phyloP scores from a whole-genome alignment of 192 early-diverging fungal genomes.

The Spinellus fusiger region DNA sequence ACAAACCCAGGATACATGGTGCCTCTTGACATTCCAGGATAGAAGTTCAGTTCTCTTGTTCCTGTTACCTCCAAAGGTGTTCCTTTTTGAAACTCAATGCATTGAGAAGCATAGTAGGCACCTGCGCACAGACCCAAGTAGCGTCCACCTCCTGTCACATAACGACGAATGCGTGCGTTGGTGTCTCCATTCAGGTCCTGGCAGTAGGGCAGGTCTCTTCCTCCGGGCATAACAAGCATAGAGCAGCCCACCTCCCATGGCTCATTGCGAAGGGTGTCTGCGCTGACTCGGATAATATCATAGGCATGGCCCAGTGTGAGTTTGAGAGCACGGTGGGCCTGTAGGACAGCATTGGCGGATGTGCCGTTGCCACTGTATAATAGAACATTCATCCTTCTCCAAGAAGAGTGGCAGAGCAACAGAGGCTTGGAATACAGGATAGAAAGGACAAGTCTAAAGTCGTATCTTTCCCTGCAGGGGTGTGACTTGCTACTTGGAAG shows the following conservation, averaged over 20 bases:
- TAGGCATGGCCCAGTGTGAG: constrained; percentile 72
- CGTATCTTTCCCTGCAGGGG: no score
- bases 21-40: constrained; percentile 60
- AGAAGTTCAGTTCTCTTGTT: constrained; percentile 67
- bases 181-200: constrained; percentile 57
- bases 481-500: no score
- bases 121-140: constrained; percentile 95
- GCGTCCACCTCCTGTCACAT: constrained; percentile 69
- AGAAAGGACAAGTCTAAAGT: no score
- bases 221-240: constrained; percentile 85
- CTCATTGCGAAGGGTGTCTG: constrained; percentile 58
- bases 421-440: no score
- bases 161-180: constrained; percentile 58
- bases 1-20: constrained; percentile 76
- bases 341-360: constrained; percentile 47
- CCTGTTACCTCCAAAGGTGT: constrained; percentile 64
- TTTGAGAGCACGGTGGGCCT: constrained; percentile 67
- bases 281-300: constrained; percentile 84
- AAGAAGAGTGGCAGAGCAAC: no score
- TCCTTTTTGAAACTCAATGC: constrained; percentile 75
- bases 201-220: constrained; percentile 79
- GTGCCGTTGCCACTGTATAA: constrained; percentile 81
- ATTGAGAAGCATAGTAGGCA: constrained; percentile 67
- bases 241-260: constrained; percentile 90
- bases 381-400: constrained; percentile 66